These are phyloP conservation scores for Calonectria pseudoturangicola DNA, from an alignment of 2,329 filamentous ascomycete genomes.

Conservation along the genomic window DNA sequence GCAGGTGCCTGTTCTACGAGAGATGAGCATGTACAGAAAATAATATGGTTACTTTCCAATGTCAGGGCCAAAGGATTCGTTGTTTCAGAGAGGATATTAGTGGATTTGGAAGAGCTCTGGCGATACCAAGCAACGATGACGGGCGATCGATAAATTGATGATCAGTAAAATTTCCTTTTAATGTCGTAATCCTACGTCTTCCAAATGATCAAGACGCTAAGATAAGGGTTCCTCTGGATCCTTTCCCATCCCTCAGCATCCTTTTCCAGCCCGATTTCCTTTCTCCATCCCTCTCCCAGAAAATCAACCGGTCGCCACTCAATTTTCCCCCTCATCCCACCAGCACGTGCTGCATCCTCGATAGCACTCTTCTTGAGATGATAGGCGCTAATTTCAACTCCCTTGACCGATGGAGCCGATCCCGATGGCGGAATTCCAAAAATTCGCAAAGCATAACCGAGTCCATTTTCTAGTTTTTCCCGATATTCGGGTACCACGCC, in stretches of 20 bases:
- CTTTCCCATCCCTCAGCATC: slow-evolving; percentile 9
- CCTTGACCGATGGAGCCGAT: background rate
- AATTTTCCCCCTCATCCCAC: slow-evolving; percentile 1
- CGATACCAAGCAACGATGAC: slow-evolving; percentile 23
- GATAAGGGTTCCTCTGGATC: background rate
- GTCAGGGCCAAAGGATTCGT: slow-evolving; percentile 51
- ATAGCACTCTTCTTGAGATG: slow-evolving; percentile 8
- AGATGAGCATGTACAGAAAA: background rate
- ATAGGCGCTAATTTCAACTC: background rate
- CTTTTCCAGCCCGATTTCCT: background rate
- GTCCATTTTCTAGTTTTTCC: background rate
- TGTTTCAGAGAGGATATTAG: slow-evolving; percentile 47
- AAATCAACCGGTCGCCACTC: background rate
- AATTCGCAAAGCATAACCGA: background rate
- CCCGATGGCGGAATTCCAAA: background rate
- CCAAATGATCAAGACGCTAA: background rate
- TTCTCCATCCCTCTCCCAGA: slow-evolving; percentile 2
- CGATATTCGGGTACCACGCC: background rate
- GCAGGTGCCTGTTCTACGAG: slow-evolving; percentile 39
- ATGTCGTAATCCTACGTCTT: background rate
- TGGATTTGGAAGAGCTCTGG: slow-evolving; percentile 52
- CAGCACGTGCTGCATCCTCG: background rate
- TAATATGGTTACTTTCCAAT: slow-evolving; percentile 29
- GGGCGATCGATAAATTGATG: too few relatives aligned
- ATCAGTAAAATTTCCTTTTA: background rate